Base-by-base conservation (phyloP, 2,329 filamentous ascomycete species). In the Colletotrichum noveboracense region DNA sequence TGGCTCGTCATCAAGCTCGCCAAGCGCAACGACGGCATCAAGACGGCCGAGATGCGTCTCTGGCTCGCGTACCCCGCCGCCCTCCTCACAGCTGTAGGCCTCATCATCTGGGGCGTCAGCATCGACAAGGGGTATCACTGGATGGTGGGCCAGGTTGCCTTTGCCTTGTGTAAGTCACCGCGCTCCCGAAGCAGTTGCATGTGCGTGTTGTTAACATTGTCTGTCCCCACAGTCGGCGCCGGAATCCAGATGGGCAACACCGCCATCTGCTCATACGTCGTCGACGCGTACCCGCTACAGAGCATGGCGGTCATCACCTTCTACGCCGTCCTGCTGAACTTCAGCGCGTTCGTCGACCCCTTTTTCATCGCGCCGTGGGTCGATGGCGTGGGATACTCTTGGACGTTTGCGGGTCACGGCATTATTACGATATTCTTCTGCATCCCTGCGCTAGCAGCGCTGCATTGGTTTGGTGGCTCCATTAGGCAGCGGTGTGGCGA, bases 201-300 rank as follows among this genome's bases (percentile, higher is more conserved):
- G 6, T 5, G 34, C n/a, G 13, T 4, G 14, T 9, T 32, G 66
- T 73, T 68, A 61, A 76, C 43, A 52, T 21, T 1, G 1, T 3
- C 3, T 10, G 18, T 24, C 2, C 0, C 4, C 4, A n/a, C 68
- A 89, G 88, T 90, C 79, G 88, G 87, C 1, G 87, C 88, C 1
- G 89, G 90, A 21, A 87, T 91, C 76, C 89, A 92, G 76, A 88
- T 91, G 68, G 89, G 89, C 36, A 92, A 91, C 79, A 90, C 89
- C 0, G 86, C 87, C 4, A 82, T 88, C 12, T 88, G 85, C 60
- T 85, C 86, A 7, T 91, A 91, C 79, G 85, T 91, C 18, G 86
- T 91, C 38, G 90, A 92, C 79, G 85, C 85, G 61, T 91, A 91
- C 79, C 89, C 89, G 0, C 80, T 89, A 18, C 89, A 91, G 78